Conservation (phyloP, 352 stramenopile species). For the Peronospora tabacina region DNA sequence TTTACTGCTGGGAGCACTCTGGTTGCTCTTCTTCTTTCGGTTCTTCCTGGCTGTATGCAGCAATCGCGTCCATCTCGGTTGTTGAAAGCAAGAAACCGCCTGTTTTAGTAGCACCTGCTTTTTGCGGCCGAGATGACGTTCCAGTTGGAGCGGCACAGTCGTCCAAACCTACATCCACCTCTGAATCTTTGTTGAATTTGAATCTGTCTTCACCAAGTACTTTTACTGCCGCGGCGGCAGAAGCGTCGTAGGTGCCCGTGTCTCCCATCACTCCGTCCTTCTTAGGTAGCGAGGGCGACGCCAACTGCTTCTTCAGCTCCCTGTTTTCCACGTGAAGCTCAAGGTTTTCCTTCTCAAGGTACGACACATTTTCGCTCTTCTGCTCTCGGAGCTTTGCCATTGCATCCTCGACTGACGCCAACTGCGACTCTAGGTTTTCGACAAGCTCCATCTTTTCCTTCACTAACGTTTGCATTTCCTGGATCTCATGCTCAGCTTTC, state of each 20-base stretch:
- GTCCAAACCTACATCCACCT: constrained; percentile 4
- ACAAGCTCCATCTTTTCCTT: constrained; percentile 43
- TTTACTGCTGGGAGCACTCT: constrained; percentile 47
- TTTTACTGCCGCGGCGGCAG: constrained; percentile 26
- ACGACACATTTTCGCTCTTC: constrained; percentile 39
- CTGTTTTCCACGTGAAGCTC: constrained; percentile 56
- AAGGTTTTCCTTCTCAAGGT: constrained; percentile 62
- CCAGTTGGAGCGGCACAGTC: background rate
- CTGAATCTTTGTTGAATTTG: constrained; percentile 2
- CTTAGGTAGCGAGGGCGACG: constrained; percentile 11
- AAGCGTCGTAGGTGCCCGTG: constrained; percentile 23
- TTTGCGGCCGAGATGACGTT: background rate
- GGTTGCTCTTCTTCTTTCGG: constrained; percentile 31
- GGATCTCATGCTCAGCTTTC: constrained; percentile 46
- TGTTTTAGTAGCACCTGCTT: constrained; percentile 1
- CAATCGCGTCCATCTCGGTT: constrained; percentile 19
- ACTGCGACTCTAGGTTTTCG: constrained; percentile 29
- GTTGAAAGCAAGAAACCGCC: constrained; percentile 39
- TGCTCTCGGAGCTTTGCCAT: constrained; percentile 20
- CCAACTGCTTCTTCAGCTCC: constrained; percentile 45
- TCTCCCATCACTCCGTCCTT: constrained; percentile 9
- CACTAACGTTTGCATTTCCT: constrained; percentile 39
- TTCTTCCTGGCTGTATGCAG: constrained; percentile 19
- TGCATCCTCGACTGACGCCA: constrained; percentile 27
- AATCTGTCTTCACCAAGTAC: constrained; percentile 10